phyloP scores from a whole-genome alignment of 768 basidiomycete species.

The Boletus tylopilopsis region DNA sequence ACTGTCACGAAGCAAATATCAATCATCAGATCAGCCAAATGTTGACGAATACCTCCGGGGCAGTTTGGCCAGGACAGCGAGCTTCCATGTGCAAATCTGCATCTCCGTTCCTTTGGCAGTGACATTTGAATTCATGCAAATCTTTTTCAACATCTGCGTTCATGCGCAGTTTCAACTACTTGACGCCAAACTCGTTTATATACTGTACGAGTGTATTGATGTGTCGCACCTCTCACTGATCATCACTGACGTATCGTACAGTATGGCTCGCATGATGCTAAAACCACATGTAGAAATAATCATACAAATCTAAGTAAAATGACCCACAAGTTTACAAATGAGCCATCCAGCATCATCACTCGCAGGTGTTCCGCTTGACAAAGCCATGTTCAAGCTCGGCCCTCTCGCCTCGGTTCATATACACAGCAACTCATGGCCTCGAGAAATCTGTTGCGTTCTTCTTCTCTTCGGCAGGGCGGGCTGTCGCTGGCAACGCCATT shows the following conservation, averaged over 20 bases:
- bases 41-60: slow-evolving; percentile 23
- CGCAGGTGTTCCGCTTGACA: neutral
- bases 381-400: neutral
- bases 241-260: too few species aligned
- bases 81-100: slow-evolving; percentile 18
- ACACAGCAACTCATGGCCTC: slow-evolving; percentile 41
- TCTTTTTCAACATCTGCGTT: too few species aligned
- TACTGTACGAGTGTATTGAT: too few species aligned
- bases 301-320: slow-evolving; percentile 12
- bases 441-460: slow-evolving; percentile 43
- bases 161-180: too few species aligned
- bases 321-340: neutral
- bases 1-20: neutral
- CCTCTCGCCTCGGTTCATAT: slow-evolving; percentile 37
- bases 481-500: slow-evolving; percentile 29
- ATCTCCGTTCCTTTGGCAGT: too few species aligned
- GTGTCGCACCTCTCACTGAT: too few species aligned
- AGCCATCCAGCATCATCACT: neutral
- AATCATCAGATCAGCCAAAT: slow-evolving; percentile 20
- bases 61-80: slow-evolving; percentile 6
- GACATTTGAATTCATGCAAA: slow-evolving; percentile 1
- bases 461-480: slow-evolving; percentile 38
- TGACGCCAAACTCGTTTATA: too few species aligned
- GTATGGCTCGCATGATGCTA: slow-evolving; percentile 1
- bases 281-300: slow-evolving; percentile 2